Evolutionary conservation across 2,329 filamentous ascomycete species (phyloP), one percentile per base, ranked within the genome.

Genomic region (Colletotrichum endophyticum): DNA sequence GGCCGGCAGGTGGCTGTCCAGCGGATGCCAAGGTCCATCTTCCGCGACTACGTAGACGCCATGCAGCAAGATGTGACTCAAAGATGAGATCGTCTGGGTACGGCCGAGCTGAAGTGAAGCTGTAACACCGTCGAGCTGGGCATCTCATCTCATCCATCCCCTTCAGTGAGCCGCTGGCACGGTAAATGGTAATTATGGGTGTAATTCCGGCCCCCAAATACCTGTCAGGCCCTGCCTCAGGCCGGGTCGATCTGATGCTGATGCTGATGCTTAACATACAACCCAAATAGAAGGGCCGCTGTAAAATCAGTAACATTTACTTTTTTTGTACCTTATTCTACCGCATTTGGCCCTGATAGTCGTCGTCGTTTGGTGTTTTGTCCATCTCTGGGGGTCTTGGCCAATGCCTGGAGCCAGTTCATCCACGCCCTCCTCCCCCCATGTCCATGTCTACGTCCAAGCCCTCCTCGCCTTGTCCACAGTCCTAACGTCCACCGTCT

Each of bases 401-500:
- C 73, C 73, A 67, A 75, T 68, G 16, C 62, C 69, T 67, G 73
- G 25, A 62, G 53, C 56, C 39, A 32, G 56, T 72, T 34, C 62
- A 34, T 49, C 70, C 70, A 72, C 70, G 70, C 70, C 49, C 62
- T 72, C 49, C 56, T 68, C n/a, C 15, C n/a, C 36, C 70, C 64
- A 73, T 53, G 53, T 34, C 56, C 64, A 62, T 73, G 57, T 22
- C 66, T 27, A 44, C 32, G 56, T 34, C 72, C 44, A 64, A 44
- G 72, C 39, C 49, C n/a, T 32, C 57, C 36, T 30, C 59, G 66
- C 34, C 34, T 64, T 32, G 61, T 34, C 68, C 16, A 25, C 49
- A 53, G 68, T 56, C 73, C 73, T 73, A 30, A 73, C 63, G 66
- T 63, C 64, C 32, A 61, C 57, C 59, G 39, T 75, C 62, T 68